Base-by-base conservation (phyloP, 2,329 filamentous ascomycete species). In the Xylariaceae sp. region DNA sequence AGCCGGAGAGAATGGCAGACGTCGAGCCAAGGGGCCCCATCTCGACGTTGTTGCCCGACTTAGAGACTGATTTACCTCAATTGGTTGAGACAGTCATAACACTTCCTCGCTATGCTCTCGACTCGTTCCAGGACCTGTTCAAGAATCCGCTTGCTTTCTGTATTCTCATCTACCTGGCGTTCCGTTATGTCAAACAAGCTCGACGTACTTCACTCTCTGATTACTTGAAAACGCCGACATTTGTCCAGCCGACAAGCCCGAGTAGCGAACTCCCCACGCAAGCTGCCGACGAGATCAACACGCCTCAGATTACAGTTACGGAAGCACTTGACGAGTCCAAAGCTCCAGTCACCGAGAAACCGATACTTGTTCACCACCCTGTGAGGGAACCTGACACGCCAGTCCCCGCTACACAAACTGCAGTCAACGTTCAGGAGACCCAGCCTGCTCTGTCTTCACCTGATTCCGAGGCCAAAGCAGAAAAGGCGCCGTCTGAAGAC, bases 71-170 rank as follows among this genome's bases (percentile, higher is more conserved):
- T 1, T 72, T 74, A 52, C 71, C 73, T 8, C 76, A 74, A 10
- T 75, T 86, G 13, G 73, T 83, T 1, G 75, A 79, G 34, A 80
- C 77, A 50, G 74, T 84, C 57, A 80, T 77, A 66, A 73, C 76
- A 34, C 70, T 86, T 1, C 82, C 80, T 1, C 75, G 78, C 49
- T 76, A 78, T 23, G 81, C 79, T 0, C 74, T 75, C 0, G 75
- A 80, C 48, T 82, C 76, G 58, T 71, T 83, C 7, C 69, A 81
- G 5, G 82, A 86, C 49, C 78, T 86, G 10, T 68, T 86, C 51
- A 67, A 65, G 61, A 71, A 71, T 51, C 69, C 69, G 7, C 63
- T 70, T 10, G 70, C 61, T 45, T 68, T 70, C 30, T 60, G 63
- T 6, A 60, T 70, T 13, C 64, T 78, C n/a, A 64, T 74, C 6